Conservation (phyloP, 2,329 filamentous ascomycete genomes). For the Penicillium corylophilum region DNA sequence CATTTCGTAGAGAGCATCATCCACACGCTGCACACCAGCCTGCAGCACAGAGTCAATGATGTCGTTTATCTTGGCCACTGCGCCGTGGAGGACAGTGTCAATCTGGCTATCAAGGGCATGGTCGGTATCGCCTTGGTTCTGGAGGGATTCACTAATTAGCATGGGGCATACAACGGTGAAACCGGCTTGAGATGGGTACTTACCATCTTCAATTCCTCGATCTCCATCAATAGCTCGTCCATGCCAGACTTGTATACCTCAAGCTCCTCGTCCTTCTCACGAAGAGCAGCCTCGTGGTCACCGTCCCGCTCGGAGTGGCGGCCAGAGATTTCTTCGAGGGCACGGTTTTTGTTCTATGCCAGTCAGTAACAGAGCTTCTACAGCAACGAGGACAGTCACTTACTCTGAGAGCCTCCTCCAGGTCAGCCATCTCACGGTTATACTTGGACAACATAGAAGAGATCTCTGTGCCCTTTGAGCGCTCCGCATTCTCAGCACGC, state of each 20-base stretch:
- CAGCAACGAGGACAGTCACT: conserved; percentile 10
- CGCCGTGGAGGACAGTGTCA: conserved; percentile 81
- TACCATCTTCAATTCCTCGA: conserved; percentile 76
- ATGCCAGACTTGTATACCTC: conserved; percentile 98
- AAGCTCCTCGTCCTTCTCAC: conserved; percentile 95
- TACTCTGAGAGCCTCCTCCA: conserved; percentile 79
- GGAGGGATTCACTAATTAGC: neutral
- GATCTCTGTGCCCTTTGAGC: conserved; percentile 89
- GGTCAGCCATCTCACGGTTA: conserved; percentile 93
- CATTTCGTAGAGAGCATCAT: conserved; percentile 94
- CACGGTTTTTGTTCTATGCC: conserved; percentile 75
- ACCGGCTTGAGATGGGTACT: conserved; percentile 8
- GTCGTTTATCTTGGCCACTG: conserved; percentile 90
- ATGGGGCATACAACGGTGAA: neutral
- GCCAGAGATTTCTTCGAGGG: conserved; percentile 77
- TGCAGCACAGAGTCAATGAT: conserved; percentile 97
- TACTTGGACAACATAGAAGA: conserved; percentile 94
- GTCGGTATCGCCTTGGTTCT: conserved; percentile 72
- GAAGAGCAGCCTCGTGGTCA: conserved; percentile 80
- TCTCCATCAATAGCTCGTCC: conserved; percentile 90
- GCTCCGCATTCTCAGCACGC: conserved; percentile 85
- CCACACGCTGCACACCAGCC: conserved; percentile 86
- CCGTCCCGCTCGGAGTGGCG: conserved; percentile 77
- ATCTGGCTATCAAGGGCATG: conserved; percentile 84
- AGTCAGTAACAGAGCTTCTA: conserved; percentile 9